Evolutionary conservation across 139 green algal genomes (phyloP), one percentile per base, ranked within the genome.

Genomic region (Chlamydomonas sp.): DNA sequence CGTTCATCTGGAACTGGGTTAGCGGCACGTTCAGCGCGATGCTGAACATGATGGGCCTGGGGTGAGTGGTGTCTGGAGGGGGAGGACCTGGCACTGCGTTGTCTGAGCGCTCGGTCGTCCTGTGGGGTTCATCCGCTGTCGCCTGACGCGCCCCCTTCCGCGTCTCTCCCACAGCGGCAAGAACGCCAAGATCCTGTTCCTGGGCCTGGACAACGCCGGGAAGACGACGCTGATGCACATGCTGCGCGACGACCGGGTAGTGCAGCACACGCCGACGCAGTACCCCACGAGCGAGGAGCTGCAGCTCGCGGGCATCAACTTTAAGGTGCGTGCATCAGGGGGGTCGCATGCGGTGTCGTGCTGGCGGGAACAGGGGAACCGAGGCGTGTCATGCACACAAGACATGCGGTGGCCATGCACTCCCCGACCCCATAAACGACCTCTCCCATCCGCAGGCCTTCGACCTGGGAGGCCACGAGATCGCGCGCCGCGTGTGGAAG

Each of bases 161-260:
- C n/a, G n/a, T n/a, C n/a, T n/a, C n/a, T n/a, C n/a, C n/a, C 26
- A 30, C 60, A 68, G 60, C 6, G 34, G 97, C 78, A 99, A 99
- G 81, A 95, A 97, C 72, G 95, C 94, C 35, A 99, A 99, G 81
- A 99, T 99, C 71, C 72, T 99, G 29, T 99, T 99, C 67, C 73
- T 99, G 77, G 95, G 95, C 29, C 81, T 99, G 26, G 95, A 99
- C 81, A 99, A 99, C 81, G 94, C 95, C 3, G 95, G 95, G 16
- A 99, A 99, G 68, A 99, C 95, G 10, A 99, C 95, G 5, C 79
- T 99, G 28, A 97, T 99, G 91, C 95, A 99, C 78, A 99, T 99
- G 95, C 80, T 99, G 2, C 98, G 98, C 79, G 95, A 99, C 70
- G 92, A 99, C 80, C 81, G 95, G 13, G 76, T 99, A 37, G 91